Evolutionary conservation across 176 grass and related monocot genomes (phyloP).

Genomic region (Zizania latifolia): DNA sequence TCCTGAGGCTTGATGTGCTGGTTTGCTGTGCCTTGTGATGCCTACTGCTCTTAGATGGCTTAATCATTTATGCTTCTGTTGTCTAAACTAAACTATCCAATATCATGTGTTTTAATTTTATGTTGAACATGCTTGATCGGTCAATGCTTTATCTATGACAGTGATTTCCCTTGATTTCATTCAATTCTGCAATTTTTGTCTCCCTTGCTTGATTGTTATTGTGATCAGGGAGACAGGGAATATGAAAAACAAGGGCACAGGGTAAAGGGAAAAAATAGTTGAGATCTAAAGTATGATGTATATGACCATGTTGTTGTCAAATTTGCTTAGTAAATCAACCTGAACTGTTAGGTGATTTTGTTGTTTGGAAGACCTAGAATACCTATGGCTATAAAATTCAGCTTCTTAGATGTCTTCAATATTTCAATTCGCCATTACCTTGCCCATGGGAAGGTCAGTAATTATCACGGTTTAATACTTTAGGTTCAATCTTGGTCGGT

Average conservation of each 20-base stretch:
- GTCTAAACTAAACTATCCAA: conserved; percentile 32
- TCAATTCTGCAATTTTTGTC: background rate
- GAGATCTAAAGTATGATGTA: background rate
- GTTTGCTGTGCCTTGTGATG: conserved; percentile 32
- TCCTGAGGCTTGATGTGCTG: conserved; percentile 37
- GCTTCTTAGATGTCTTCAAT: background rate
- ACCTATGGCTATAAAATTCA: background rate
- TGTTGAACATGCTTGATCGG: conserved; percentile 8
- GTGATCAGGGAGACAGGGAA: background rate
- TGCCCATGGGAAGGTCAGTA: background rate
- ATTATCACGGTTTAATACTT: background rate
- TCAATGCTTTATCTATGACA: conserved; percentile 33
- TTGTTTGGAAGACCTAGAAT: background rate
- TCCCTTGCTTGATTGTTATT: background rate
- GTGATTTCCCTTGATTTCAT: conserved; percentile 21
- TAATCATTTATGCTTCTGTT: conserved; percentile 31
- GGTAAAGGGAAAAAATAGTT: background rate
- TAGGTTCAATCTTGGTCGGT: background rate
- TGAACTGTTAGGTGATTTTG: background rate
- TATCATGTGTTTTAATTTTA: conserved; percentile 34
- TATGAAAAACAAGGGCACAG: background rate
- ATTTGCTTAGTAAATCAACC: background rate
- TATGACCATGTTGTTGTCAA: background rate
- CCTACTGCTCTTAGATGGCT: conserved; percentile 36
- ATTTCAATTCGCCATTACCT: background rate